Evolutionary conservation across 2,329 filamentous ascomycete genomes (phyloP), one percentile per base, ranked within the genome.

Genomic region (Coniochaeta sp.): DNA sequence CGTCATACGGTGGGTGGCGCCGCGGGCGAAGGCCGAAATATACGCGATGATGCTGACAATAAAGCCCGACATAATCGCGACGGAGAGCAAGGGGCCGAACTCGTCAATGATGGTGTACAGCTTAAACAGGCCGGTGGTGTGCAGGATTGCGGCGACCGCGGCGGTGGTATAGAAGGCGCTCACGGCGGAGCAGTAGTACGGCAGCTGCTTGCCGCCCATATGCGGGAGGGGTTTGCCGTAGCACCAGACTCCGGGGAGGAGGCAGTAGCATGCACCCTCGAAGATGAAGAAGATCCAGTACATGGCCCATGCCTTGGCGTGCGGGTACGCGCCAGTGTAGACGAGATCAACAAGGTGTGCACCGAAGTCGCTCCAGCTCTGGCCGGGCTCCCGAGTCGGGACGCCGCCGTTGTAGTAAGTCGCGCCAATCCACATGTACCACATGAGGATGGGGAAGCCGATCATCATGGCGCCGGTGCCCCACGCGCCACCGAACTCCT

Each of bases 351-450:
- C 78, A 66, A 97, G 70, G 58, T 95, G 85, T 53, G 75, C 70
- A 51, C 80, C 76, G 66, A 96, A 97, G 16, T 92, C 84, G 12
- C 64, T 59, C 65, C 82, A 81, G 59, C 77, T 84, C 74, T 95
- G 79, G 38, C 80, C 87, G 40, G 80, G 66, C 2, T 72, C 71
- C 1, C 83, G 87, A 40, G 74, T 71, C 14, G 94, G 94, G 49
- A 95, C 76, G 57, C 87, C 84, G 60, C 92, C 92, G 65, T 90
- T 76, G 72, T 96, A 99, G 73, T 92, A 96, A 48, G 86, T 91
- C 30, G 92, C 88, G 49, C 94, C 94, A 68, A 95, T 85, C 91
- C 91, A 97, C 91, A 99, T 96, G 74, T 96, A 97, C 80, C 89
- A 96, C 92, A 97, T 97, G 61, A 99, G 79, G 32, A 85, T 56